phyloP scores from a whole-genome alignment of 495 filamentous ascomycete species.

The Penicillium atrosanguineum region DNA sequence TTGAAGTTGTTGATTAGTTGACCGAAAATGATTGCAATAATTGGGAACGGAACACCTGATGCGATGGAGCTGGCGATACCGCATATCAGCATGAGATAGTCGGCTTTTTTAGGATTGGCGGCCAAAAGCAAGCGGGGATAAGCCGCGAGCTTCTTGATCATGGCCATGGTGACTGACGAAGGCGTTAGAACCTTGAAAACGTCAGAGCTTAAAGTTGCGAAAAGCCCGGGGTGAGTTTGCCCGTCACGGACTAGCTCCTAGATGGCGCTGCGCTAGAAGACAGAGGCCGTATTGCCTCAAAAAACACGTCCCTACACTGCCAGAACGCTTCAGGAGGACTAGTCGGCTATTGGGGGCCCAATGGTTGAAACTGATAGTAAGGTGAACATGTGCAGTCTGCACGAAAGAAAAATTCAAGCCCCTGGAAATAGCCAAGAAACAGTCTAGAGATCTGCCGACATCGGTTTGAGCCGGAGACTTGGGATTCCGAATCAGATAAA shows the following conservation, averaged over 20 bases:
- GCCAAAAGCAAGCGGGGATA: constrained; percentile 44
- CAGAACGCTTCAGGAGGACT: too few species aligned
- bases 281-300: too few species aligned
- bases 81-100: constrained; percentile 17
- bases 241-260: too few species aligned
- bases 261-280: too few species aligned
- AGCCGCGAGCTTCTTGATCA: constrained; percentile 33
- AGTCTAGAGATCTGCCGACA: not conserved
- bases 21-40: constrained; percentile 67
- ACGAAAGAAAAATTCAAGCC: not conserved
- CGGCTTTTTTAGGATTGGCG: constrained; percentile 21
- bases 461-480: not conserved
- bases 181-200: not conserved
- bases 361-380: too few species aligned
- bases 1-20: constrained; percentile 67
- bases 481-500: not conserved
- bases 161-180: constrained; percentile 19
- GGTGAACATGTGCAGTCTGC: not conserved
- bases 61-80: constrained; percentile 55
- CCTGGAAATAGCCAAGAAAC: not conserved
- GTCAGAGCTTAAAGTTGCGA: too few species aligned
- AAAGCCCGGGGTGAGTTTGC: too few species aligned
- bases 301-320: too few species aligned
- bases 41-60: constrained; percentile 65
- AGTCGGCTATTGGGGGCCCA: too few species aligned